Base-by-base conservation (phyloP, 1,284 basidiomycete genomes). In the Phylloporus sp. region DNA sequence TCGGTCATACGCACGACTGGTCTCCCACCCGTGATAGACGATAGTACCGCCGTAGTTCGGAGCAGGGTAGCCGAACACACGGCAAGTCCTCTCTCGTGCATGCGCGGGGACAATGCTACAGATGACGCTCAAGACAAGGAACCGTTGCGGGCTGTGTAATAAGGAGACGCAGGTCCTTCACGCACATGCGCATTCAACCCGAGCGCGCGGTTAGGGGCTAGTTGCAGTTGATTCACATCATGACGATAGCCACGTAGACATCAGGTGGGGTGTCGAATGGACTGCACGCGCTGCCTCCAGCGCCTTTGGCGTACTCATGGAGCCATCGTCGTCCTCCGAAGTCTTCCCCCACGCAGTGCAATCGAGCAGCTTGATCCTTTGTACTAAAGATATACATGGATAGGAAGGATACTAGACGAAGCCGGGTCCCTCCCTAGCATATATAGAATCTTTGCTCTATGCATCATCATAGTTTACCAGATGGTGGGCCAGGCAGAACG, bases 251-350 rank as follows among this genome's bases (percentile, higher is more conserved):
- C 17, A 29, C 58, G 4, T 60, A 24, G 20, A 20, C 58, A 2
- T 10, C 59, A 49, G 24, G 34, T 28, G 2, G 40, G 22, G 42
- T 12, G 22, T 44, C 39, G 22, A 59, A 20, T 31, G 61, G 37
- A 26, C 46, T 55, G 2, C 62, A 65, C 22, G 65, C 51, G 17
- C 51, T 50, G 26, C 70, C 74, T n/a, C 64, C 72, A 11, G 64
- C 72, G 4, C 70, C 71, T 75, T 76, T 69, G 72, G 71, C 34
- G 73, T 76, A 60, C 70, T 72, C 53, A 74, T 74, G 0, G 74
- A 69, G 46, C 58, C 73, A 24, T 56, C 72, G 4, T 64, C 73
- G 57, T 37, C 34, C 34, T 37, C 34, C n/a, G n/a, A n/a, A n/a
- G n/a, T n/a, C n/a, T n/a, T n/a, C n/a, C n/a, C n/a, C n/a, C n/a